phyloP scores from a whole-genome alignment of 352 stramenopile genomes.

The Globisporangium splendens region DNA sequence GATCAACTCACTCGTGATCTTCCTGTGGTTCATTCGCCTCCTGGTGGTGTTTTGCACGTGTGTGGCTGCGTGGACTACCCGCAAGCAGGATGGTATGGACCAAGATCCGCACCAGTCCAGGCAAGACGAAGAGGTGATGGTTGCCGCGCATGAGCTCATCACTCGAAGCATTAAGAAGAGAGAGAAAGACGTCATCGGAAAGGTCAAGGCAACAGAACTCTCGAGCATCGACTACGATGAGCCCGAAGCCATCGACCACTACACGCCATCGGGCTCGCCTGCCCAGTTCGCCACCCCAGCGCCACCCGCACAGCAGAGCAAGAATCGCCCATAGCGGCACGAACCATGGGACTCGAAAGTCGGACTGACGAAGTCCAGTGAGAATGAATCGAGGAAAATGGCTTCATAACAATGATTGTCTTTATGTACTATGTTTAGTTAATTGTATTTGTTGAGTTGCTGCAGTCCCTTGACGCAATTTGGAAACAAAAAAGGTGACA shows the following conservation, averaged over 20 bases:
- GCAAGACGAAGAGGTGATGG: no score
- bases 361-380: no score
- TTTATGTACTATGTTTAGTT: no score
- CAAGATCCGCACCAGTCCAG: no score
- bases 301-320: no score
- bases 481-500: not conserved
- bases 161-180: no score
- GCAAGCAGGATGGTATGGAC: not conserved
- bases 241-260: not conserved
- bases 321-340: not conserved
- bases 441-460: no score
- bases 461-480: no score
- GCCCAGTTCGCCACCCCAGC: slow-evolving; percentile 1
- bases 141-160: no score
- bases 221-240: not conserved
- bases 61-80: slow-evolving; percentile 11
- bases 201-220: not conserved
- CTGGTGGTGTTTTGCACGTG: slow-evolving; percentile 21
- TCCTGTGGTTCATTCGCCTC: slow-evolving; percentile 26
- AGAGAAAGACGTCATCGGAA: not conserved
- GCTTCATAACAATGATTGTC: no score
- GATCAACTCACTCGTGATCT: slow-evolving; percentile 26
- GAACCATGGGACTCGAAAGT: slow-evolving; percentile 8
- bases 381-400: no score
- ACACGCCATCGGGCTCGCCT: slow-evolving; percentile 23